Conservation (phyloP, 164 flowering plant species). For the Annona cherimola region DNA sequence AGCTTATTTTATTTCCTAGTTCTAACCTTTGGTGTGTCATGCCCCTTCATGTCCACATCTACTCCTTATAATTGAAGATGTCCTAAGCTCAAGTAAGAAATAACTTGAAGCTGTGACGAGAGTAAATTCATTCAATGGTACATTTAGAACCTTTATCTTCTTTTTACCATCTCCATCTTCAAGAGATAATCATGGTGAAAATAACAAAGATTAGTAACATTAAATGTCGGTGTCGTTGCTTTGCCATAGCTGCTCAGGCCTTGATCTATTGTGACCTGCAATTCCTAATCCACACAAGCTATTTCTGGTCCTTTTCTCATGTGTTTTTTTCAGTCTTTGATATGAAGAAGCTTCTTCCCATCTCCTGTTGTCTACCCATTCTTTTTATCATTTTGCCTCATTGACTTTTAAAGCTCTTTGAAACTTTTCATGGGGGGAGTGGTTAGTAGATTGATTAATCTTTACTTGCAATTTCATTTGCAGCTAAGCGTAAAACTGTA, state of each 20-base stretch:
- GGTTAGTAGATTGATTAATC: constrained; percentile 24
- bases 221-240: neutral
- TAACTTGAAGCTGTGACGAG: too few species aligned
- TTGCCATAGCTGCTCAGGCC: neutral
- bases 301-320: neutral
- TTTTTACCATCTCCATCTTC: too few species aligned
- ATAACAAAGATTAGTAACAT: too few species aligned
- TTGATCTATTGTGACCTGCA: neutral
- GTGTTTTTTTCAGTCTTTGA: too few species aligned
- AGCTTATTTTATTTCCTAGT: too few species aligned
- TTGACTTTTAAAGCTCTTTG: constrained; percentile 1
- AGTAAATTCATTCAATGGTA: too few species aligned
- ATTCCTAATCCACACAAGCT: neutral
- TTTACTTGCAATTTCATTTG: constrained; percentile 25
- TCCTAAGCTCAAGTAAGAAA: too few species aligned
- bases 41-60: too few species aligned
- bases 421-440: constrained; percentile 10
- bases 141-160: too few species aligned
- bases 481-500: constrained; percentile 50
- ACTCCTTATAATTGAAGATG: too few species aligned
- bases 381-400: neutral
- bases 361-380: neutral
- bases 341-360: neutral
- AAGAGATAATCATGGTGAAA: too few species aligned
- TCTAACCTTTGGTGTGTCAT: too few species aligned